These are phyloP conservation scores for Umbellularia californica DNA, from an alignment of 164 flowering plant species.

Conservation along the genomic window DNA sequence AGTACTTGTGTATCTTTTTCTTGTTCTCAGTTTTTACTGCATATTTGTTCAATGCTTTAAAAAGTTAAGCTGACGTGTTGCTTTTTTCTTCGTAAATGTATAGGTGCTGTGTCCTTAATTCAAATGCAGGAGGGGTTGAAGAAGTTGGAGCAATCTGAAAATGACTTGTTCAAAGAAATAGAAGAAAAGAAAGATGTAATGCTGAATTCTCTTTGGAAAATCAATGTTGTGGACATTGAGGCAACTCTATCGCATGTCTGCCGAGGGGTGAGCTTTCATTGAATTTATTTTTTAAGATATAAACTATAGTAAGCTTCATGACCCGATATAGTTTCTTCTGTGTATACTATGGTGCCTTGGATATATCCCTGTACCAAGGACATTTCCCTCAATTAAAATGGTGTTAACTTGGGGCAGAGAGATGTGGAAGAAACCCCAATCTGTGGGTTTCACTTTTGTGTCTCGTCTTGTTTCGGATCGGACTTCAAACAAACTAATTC, in stretches of 20 bases:
- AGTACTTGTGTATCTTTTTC: neutral
- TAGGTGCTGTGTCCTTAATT: constrained; percentile 78
- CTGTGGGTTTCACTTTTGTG: too few relatives aligned
- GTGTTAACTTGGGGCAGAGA: too few relatives aligned
- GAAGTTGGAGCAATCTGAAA: constrained; percentile 50
- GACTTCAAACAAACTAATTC: too few relatives aligned
- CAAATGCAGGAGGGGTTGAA: constrained; percentile 64
- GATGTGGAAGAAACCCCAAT: too few relatives aligned
- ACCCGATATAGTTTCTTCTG: neutral
- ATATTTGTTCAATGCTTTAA: neutral
- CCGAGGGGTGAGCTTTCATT: constrained; percentile 45
- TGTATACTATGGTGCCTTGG: too few relatives aligned
- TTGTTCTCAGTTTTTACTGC: neutral
- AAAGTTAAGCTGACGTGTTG: neutral
- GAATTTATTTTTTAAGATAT: neutral
- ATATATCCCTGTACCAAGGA: too few relatives aligned
- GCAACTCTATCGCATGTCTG: constrained; percentile 73
- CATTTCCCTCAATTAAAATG: too few relatives aligned
- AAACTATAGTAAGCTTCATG: neutral
- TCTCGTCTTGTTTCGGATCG: too few relatives aligned
- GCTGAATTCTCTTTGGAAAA: constrained; percentile 84
- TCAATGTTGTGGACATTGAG: constrained; percentile 90
- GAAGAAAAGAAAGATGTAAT: constrained; percentile 71
- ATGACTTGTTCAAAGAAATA: constrained; percentile 41
- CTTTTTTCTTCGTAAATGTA: constrained; percentile 8